Evolutionary conservation across 495 filamentous ascomycete species (phyloP), one percentile per base, ranked within the genome.

Genomic region (Neurospora sublineolata): DNA sequence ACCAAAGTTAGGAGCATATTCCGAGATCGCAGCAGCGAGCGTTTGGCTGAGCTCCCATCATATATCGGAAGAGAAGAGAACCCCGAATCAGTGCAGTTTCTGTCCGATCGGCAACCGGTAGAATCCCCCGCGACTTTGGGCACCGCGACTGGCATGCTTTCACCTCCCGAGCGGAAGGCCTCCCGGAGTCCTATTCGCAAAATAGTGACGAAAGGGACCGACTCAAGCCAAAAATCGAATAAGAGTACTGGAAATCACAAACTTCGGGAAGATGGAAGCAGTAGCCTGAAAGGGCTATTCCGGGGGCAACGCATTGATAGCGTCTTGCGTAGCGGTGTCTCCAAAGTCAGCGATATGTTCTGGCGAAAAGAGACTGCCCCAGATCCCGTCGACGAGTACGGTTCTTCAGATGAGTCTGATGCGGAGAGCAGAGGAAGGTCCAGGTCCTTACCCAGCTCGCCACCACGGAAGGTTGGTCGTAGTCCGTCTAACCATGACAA

Each of bases 261-360:
- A 27, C 74, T 82, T n/a, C 79, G 78, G 36, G 84, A 86, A 23
- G 83, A 86, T 3, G 75, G 71, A 11, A 78, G 79, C 41, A 72
- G 77, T 37, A 83, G 83, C 18, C 70, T 85, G 3, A 76, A 82
- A 44, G 79, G 79, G 33, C 75, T 86, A 44, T 83, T 86, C 73
- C 81, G 80, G 72, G 80, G 81, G 18, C 80, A 82, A 33, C 83
- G 83, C 52, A 78, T 86, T 68, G 84, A 86, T 71, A 83, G 77
- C 37, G 81, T 86, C 70, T 72, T 86, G 71, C 81, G 83, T 8
- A 84, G 79, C 16, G 76, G 83, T 70, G 83, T 86, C 6, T 84
- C 83, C 64, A 86, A 84, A 72, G 79, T 86, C 30, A 80, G 83
- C 37, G 84, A 86, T 71, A 76, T 86, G 58, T 72, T 86, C 68